A percentile compares a stretch with the other conserved stretches of the same genome.
Conservation (phyloP, 2,329 filamentous ascomycete species). For the Talaromyces sp. region DNA sequence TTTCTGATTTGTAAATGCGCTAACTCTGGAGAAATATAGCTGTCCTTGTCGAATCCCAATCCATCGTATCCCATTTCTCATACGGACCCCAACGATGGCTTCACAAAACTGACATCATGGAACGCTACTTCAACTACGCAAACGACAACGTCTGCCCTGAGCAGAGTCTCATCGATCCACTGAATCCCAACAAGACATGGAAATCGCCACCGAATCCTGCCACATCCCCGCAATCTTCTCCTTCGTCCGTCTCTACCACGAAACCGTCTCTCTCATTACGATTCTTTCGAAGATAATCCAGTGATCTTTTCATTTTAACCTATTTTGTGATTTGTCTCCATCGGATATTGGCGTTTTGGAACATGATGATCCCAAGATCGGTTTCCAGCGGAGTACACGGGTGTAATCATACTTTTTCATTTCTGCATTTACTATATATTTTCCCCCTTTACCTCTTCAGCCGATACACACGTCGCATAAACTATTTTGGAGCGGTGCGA, state of each 20-base stretch:
- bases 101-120: constrained; percentile 17
- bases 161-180: constrained; percentile 13
- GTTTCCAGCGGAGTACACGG: constrained; percentile 5
- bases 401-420: not conserved
- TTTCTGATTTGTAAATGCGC: not conserved
- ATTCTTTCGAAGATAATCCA: not conserved
- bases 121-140: constrained; percentile 18
- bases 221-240: not conserved
- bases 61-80: constrained; percentile 18
- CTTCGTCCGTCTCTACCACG: not conserved
- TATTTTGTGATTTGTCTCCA: not conserved
- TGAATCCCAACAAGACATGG: constrained; percentile 10
- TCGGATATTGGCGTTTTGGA: constrained; percentile 6
- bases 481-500: constrained; percentile 3
- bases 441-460: not conserved
- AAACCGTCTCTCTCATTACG: not conserved
- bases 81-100: constrained; percentile 15
- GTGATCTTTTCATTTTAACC: not conserved
- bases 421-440: not conserved
- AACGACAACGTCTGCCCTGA: constrained; percentile 16
- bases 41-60: constrained; percentile 16
- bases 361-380: constrained; percentile 6
- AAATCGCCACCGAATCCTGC: not conserved
- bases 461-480: constrained; percentile 3
- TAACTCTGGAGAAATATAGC: constrained; percentile 4